Conservation (phyloP, 2,329 filamentous ascomycete species). For the Coniochaeta sp. region DNA sequence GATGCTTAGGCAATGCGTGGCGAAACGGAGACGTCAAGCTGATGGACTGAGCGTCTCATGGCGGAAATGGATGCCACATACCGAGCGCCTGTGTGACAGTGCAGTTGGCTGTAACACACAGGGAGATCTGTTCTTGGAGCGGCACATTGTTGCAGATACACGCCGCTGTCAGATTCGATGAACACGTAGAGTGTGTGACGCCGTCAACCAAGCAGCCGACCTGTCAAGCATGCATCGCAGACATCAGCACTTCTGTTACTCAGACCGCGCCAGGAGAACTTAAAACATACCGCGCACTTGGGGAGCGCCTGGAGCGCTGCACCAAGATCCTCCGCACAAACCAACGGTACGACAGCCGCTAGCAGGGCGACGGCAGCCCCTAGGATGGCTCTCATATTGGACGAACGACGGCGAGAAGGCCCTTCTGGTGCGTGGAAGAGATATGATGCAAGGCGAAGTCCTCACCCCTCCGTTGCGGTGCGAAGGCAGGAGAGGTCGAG, state of each 20-base stretch:
- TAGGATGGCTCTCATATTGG: no score
- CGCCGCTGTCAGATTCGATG: neutral
- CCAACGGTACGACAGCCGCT: neutral
- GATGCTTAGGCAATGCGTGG: no score
- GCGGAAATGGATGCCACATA: constrained; percentile 3
- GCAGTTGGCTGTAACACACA: constrained; percentile 1
- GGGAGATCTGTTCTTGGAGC: neutral
- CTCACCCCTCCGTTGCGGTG: no score
- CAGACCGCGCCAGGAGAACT: neutral
- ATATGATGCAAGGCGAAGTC: no score
- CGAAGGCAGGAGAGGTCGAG: no score
- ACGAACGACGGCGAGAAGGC: no score
- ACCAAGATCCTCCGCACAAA: neutral
- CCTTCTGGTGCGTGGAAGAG: no score
- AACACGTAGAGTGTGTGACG: neutral
- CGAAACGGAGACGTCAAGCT: no score
- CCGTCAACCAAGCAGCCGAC: neutral
- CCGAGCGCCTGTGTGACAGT: constrained; percentile 6
- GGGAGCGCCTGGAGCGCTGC: neutral
- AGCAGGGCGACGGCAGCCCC: no score
- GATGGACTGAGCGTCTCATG: no score
- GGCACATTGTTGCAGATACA: neutral
- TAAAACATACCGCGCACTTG: neutral
- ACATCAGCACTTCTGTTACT: neutral
- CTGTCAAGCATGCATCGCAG: no score